Evolutionary conservation across 805 yeast genomes (phyloP), one percentile per base, ranked within the genome.

Genomic region (Torulaspora quercuum): DNA sequence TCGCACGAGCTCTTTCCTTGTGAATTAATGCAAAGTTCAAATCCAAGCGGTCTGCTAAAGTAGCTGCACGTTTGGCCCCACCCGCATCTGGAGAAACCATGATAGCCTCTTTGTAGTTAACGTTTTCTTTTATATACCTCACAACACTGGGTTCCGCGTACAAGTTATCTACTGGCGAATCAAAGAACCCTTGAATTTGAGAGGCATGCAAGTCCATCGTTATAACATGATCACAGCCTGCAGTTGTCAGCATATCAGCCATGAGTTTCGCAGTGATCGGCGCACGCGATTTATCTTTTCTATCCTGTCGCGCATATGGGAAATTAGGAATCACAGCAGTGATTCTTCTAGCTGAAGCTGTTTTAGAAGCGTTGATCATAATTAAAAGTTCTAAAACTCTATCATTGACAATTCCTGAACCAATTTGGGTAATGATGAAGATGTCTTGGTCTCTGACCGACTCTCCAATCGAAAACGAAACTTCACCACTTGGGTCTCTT

Each of bases 161-260:
- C 50, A 84, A 64, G 57, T 84, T 84, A 60, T 84, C 94, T 13
- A 82, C 92, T 2, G 94, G 94, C 15, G 80, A 81, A 46, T 78
- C 79, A 50, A 84, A 84, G 54, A 84, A 84, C 6, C 94, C 94
- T 63, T 84, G 94, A 50, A 84, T 84, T 58, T 84, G 94, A 14
- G 89, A 78, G n/a, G 92, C 92, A 56, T 84, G 94, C 48, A 84
- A 63, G 57, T 84, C 94, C 89, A 84, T 80, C 13, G 94, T 84
- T 52, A 84, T 83, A 14, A 84, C 86, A 61, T 84, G 94, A 54
- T 82, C 79, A 61, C 90, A 84, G 3, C 94, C 94, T 8, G 92
- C 89, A 10, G 90, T 80, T 18, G 83, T 78, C 37, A 84, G 63
- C 77, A 84, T 72, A 53, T 84, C 83, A 12, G 94, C 92, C 75